Evolutionary conservation across 75 land plant genomes (phyloP).

Genomic region (Larix kaempferi): DNA sequence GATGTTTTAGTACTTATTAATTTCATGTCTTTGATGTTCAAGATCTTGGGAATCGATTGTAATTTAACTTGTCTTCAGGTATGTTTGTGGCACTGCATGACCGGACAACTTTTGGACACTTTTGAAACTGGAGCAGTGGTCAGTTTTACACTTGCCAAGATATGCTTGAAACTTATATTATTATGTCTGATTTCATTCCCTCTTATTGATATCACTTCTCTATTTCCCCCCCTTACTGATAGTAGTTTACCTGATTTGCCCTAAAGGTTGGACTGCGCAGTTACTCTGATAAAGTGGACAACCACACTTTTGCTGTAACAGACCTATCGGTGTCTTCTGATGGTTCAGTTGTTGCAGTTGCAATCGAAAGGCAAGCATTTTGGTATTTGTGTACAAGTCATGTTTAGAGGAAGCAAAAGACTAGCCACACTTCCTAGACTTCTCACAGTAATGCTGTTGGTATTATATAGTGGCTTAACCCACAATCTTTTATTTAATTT

Average conservation of each 20-base stretch:
- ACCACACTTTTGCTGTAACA: slow-evolving; percentile 31
- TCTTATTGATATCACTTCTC: background rate
- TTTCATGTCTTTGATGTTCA: background rate
- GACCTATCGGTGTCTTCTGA: slow-evolving; percentile 39
- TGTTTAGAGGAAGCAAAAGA: background rate
- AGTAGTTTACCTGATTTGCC: slow-evolving; percentile 8
- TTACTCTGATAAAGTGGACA: slow-evolving; percentile 20
- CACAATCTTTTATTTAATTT: too few relatives aligned
- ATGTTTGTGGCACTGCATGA: slow-evolving; percentile 64
- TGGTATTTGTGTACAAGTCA: background rate
- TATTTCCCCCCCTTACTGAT: background rate
- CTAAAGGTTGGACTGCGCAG: slow-evolving; percentile 30
- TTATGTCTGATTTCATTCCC: background rate
- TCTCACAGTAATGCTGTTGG: too few relatives aligned
- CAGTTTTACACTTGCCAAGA: background rate
- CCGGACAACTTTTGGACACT: slow-evolving; percentile 66
- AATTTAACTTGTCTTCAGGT: slow-evolving; percentile 31
- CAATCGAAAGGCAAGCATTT: slow-evolving; percentile 40
- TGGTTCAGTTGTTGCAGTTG: slow-evolving; percentile 49
- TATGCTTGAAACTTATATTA: background rate
- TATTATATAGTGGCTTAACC: too few relatives aligned
- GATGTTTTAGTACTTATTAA: background rate
- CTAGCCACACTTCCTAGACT: too few relatives aligned
- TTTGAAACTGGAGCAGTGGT: slow-evolving; percentile 63
- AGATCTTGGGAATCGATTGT: background rate